These are phyloP conservation scores for Tulasnella calospora DNA, from an alignment of 768 basidiomycete genomes.

Conservation along the genomic window DNA sequence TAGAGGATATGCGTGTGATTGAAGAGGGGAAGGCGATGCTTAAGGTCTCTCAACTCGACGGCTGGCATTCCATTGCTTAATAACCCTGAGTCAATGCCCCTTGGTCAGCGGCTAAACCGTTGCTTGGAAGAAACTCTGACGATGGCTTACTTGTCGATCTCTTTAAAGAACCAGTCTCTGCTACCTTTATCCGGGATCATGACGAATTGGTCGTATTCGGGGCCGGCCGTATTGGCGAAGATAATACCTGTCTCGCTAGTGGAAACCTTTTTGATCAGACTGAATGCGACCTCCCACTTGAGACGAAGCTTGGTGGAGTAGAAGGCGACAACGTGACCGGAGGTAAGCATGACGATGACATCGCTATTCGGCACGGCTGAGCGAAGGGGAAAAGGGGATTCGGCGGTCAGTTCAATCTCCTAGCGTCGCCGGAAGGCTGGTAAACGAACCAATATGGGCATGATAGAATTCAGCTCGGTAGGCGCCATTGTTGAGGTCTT, in stretches of 20 bases:
- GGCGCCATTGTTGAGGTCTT: conserved; percentile 82
- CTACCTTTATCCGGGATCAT: conserved; percentile 37
- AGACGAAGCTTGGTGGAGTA: conserved; percentile 78
- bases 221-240: conserved; percentile 59
- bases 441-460: conserved; percentile 66
- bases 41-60: conserved; percentile 15
- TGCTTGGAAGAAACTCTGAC: too few relatives aligned
- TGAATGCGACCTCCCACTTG: conserved; percentile 88
- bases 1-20: neutral
- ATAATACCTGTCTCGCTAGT: conserved; percentile 89
- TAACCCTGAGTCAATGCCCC: conserved; percentile 3
- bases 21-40: neutral
- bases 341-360: conserved; percentile 74
- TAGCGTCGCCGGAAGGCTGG: neutral
- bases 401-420: neutral
- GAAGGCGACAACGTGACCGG: conserved; percentile 72
- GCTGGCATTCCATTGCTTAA: conserved; percentile 26
- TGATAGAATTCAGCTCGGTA: conserved; percentile 83
- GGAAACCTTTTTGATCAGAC: conserved; percentile 78
- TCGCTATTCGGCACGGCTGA: conserved; percentile 74
- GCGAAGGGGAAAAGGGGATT: neutral
- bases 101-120: neutral
- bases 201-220: conserved; percentile 43
- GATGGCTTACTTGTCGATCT: conserved; percentile 37
- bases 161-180: conserved; percentile 40